Evolutionary conservation across 495 filamentous ascomycete species (phyloP).

Genomic region (Talaromyces adpressus): DNA sequence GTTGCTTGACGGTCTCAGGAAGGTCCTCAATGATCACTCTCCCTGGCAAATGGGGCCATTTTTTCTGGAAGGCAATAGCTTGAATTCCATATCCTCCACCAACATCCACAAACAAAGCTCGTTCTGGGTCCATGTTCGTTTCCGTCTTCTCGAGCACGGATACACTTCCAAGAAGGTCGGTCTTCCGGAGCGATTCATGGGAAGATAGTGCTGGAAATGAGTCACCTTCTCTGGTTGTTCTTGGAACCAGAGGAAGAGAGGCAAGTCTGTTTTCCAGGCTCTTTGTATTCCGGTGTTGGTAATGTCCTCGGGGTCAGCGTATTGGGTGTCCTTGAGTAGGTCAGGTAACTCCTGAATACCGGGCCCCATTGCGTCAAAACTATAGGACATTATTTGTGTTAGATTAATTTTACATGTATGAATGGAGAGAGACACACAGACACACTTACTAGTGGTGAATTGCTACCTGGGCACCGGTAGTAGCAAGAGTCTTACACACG

Average conservation of each 20-base stretch:
- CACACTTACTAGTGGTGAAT: too few relatives aligned
- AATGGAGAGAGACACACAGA: too few relatives aligned
- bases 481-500: too few relatives aligned
- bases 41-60: conserved; percentile 22
- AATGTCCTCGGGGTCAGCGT: conserved; percentile 26
- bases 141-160: conserved; percentile 7
- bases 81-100: conserved; percentile 12
- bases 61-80: conserved; percentile 3
- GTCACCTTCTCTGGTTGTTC: conserved; percentile 27
- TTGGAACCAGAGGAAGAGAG: conserved; percentile 30
- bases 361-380: conserved; percentile 25
- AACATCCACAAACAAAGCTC: conserved; percentile 14
- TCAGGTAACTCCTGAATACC: conserved; percentile 24
- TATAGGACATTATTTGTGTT: conserved; percentile 7
- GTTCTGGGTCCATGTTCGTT: conserved; percentile 2
- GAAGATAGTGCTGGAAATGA: conserved; percentile 32
- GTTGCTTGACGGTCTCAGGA: conserved; percentile 22
- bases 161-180: conserved; percentile 28
- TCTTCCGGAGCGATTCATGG: conserved; percentile 14
- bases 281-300: conserved; percentile 31
- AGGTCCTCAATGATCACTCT: conserved; percentile 37
- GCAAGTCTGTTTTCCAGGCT: conserved; percentile 31
- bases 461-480: too few relatives aligned
- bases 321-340: conserved; percentile 33
- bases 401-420: too few relatives aligned